Evolutionary conservation across 208 protist species (phyloP).

Genomic region (Sergeia podlipaevii): DNA sequence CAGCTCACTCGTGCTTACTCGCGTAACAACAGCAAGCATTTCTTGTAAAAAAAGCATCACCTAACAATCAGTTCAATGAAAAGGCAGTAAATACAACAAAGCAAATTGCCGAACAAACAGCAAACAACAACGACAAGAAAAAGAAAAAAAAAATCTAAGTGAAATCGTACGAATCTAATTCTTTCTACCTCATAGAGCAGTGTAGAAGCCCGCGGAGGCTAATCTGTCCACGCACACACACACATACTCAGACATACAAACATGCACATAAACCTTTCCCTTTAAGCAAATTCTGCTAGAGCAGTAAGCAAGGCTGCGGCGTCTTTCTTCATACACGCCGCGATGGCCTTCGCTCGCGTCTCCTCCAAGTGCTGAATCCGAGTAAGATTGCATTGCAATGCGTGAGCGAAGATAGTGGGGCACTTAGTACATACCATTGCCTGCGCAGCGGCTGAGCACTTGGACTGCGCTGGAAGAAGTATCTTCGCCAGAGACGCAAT

Average conservation of each 20-base stretch:
- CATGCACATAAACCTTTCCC: not conserved
- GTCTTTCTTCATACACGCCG: slow-evolving; percentile 51
- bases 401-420: slow-evolving; percentile 29
- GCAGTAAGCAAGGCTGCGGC: slow-evolving; percentile 31
- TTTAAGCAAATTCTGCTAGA: slow-evolving; percentile 26
- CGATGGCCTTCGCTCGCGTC: slow-evolving; percentile 27
- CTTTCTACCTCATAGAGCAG: too few species aligned
- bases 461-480: slow-evolving; percentile 1
- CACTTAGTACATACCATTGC: slow-evolving; percentile 24
- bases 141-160: slow-evolving; percentile 3
- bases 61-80: not conserved
- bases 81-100: not conserved
- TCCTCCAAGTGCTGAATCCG: slow-evolving; percentile 37
- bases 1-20: too few species aligned
- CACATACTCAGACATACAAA: too few species aligned
- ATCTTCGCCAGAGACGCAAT: not conserved
- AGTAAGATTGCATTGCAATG: slow-evolving; percentile 36
- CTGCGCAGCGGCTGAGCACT: not conserved
- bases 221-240: too few species aligned
- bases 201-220: too few species aligned
- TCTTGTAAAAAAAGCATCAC: not conserved
- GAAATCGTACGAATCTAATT: too few species aligned
- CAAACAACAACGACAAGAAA: not conserved
- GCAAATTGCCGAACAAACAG: not conserved
- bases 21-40: slow-evolving; percentile 1